A percentile compares a stretch with the other conserved stretches of the same genome.
These are phyloP conservation scores for Trichocomaceae sp. DNA, from an alignment of 2,329 filamentous ascomycete genomes.

Conservation along the genomic window DNA sequence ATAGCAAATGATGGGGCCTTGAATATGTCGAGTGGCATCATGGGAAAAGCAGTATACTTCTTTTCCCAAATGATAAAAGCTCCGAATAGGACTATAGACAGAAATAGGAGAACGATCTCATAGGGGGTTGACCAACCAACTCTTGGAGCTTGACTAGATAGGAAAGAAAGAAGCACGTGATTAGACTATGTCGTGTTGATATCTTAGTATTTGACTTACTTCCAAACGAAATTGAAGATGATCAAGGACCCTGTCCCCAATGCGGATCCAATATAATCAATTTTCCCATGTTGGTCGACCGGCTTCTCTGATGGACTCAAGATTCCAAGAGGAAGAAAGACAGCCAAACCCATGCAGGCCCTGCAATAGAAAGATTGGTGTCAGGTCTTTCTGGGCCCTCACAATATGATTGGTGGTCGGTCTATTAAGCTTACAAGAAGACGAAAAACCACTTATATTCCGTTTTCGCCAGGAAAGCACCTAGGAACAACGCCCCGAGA, in stretches of 20 bases:
- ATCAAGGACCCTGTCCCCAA: slow-evolving; percentile 38
- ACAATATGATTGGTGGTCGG: not conserved
- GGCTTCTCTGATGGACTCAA: slow-evolving; percentile 25
- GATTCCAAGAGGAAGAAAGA: slow-evolving; percentile 22
- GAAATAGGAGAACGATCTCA: slow-evolving; percentile 35
- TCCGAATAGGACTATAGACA: slow-evolving; percentile 30
- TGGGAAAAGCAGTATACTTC: slow-evolving; percentile 33
- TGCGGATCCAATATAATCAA: slow-evolving; percentile 37
- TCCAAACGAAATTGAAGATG: slow-evolving; percentile 48
- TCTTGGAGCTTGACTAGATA: slow-evolving; percentile 37
- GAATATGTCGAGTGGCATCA: slow-evolving; percentile 44
- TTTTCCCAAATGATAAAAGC: slow-evolving; percentile 39
- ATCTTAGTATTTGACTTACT: slow-evolving; percentile 31
- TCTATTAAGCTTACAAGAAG: slow-evolving; percentile 27
- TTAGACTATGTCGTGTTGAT: not conserved
- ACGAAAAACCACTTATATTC: slow-evolving; percentile 41
- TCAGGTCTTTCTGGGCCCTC: not conserved
- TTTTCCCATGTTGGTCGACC: slow-evolving; percentile 31
- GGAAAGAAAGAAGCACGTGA: no score
- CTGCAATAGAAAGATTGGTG: slow-evolving; percentile 10
- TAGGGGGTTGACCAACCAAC: slow-evolving; percentile 42
- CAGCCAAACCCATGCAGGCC: slow-evolving; percentile 18
- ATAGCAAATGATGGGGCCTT: slow-evolving; percentile 40
- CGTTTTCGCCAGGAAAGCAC: slow-evolving; percentile 31
- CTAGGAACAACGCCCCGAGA: slow-evolving; percentile 38